Percentiles rank a stretch among this genome's conserved stretches.
These are phyloP conservation scores for Pythium insidiosum DNA, from an alignment of 352 stramenopile genomes.

Conservation along the genomic window DNA sequence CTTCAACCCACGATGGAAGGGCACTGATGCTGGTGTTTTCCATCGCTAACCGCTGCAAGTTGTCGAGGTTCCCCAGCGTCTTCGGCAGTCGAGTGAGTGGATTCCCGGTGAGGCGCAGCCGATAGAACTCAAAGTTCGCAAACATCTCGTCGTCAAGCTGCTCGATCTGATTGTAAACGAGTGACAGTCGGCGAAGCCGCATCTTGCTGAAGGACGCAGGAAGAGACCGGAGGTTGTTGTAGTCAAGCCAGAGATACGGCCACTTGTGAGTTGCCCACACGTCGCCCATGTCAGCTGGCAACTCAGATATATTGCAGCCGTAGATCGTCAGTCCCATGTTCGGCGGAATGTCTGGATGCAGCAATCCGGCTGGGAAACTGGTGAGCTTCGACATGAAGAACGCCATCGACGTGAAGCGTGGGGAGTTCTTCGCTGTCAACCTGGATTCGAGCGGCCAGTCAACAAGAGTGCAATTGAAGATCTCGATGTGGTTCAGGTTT, in stretches of 20 bases:
- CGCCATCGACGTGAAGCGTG: not conserved
- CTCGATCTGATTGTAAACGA: not conserved
- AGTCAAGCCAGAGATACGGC: constrained; percentile 2
- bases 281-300: not conserved
- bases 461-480: too few species aligned
- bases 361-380: not conserved
- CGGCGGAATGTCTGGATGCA: not conserved
- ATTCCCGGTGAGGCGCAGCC: constrained; percentile 1
- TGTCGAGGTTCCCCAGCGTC: not conserved
- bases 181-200: not conserved
- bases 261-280: constrained; percentile 2
- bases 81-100: not conserved
- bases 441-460: too few species aligned
- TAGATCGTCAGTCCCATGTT: not conserved
- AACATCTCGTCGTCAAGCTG: not conserved
- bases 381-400: constrained; percentile 1
- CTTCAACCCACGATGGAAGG: not conserved
- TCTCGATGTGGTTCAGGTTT: too few species aligned
- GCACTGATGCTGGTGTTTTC: constrained; percentile 1
- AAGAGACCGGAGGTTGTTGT: not conserved
- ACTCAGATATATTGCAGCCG: constrained; percentile 1
- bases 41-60: not conserved
- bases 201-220: not conserved
- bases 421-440: too few species aligned
- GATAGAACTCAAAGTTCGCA: not conserved